Conservation (phyloP, 306 rosid genomes). For the Lathyrus oleraceus region DNA sequence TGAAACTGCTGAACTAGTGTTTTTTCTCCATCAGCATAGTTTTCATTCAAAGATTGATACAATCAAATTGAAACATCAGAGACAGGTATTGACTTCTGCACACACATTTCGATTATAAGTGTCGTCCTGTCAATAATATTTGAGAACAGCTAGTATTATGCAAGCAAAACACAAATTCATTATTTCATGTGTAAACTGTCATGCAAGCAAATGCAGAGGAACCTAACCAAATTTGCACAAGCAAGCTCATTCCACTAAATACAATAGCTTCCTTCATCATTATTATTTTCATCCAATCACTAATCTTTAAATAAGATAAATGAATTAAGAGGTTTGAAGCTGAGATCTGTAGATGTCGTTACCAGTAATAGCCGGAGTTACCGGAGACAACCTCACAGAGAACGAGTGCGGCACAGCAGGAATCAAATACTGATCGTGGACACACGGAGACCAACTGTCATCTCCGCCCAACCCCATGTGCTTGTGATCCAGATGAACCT, state of each 20-base stretch:
- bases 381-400: conserved; percentile 62
- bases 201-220: neutral
- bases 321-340: conserved; percentile 42
- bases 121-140: too few relatives aligned
- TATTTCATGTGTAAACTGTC: neutral
- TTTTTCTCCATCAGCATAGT: too few relatives aligned
- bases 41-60: too few relatives aligned
- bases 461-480: conserved; percentile 97
- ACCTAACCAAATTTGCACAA: neutral
- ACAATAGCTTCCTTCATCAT: neutral
- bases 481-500: conserved; percentile 96
- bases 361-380: conserved; percentile 60
- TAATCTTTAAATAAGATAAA: neutral
- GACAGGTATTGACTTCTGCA: too few relatives aligned
- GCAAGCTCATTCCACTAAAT: neutral
- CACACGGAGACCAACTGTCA: conserved; percentile 93
- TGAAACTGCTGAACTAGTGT: neutral
- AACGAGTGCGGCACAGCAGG: conserved; percentile 63
- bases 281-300: neutral
- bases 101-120: too few relatives aligned
- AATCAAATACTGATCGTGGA: conserved; percentile 64
- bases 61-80: too few relatives aligned
- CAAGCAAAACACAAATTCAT: neutral
- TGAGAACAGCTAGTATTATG: neutral
- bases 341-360: conserved; percentile 70